Evolutionary conservation across 2,329 filamentous ascomycete species (phyloP).

Genomic region (Cladophialophora chaetospira): DNA sequence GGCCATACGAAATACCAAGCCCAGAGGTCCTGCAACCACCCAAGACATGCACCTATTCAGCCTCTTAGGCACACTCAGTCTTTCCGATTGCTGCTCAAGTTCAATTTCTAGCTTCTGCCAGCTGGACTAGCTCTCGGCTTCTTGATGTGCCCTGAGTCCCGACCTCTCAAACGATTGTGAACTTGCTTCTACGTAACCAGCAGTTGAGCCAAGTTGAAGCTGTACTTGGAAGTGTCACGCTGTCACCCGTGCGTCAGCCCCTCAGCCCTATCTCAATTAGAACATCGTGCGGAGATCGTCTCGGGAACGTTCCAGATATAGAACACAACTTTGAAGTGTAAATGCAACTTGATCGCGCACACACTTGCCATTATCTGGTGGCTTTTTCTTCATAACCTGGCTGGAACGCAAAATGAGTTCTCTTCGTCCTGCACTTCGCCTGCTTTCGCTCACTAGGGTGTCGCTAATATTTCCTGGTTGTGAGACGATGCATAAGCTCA

Average conservation of each 20-base stretch:
- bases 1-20: no score
- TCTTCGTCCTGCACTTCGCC: neutral
- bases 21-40: neutral
- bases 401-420: neutral
- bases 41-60: constrained; percentile 10
- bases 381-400: neutral
- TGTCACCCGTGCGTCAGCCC: constrained; percentile 8
- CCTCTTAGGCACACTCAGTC: constrained; percentile 5
- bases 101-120: constrained; percentile 6
- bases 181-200: neutral
- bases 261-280: constrained; percentile 1
- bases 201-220: no score
- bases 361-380: neutral
- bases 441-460: neutral
- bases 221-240: no score
- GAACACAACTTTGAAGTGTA: neutral
- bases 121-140: constrained; percentile 1
- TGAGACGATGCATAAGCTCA: constrained; percentile 14
- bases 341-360: neutral
- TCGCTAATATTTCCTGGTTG: neutral
- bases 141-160: neutral
- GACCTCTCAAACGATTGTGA: neutral
- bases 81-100: neutral
- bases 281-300: neutral
- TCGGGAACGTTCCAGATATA: constrained; percentile 10